A percentile compares a stretch with the other conserved stretches of the same genome.
Evolutionary conservation across 495 filamentous ascomycete species (phyloP).

Genomic region (Ramalina intermedia): DNA sequence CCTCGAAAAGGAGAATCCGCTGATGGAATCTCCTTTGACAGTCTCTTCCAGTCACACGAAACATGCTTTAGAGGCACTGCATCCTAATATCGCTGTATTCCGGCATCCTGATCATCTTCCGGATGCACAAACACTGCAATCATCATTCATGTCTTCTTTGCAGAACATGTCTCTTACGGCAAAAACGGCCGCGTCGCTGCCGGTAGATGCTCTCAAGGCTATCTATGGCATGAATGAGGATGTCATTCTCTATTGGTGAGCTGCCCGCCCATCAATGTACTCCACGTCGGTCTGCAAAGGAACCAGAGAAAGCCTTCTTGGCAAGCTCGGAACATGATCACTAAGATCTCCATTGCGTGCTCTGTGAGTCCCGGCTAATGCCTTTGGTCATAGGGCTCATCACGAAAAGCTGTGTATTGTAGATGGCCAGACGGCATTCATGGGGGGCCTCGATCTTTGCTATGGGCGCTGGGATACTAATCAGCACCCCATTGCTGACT

Average conservation of each 20-base stretch:
- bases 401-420: constrained; percentile 87
- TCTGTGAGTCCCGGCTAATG: background rate
- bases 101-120: constrained; percentile 83
- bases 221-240: constrained; percentile 73
- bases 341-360: background rate
- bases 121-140: constrained; percentile 43
- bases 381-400: constrained; percentile 39
- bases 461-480: constrained; percentile 52
- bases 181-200: constrained; percentile 39
- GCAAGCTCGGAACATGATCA: background rate
- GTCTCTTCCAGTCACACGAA: constrained; percentile 81
- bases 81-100: constrained; percentile 83
- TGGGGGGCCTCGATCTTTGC: constrained; percentile 58
- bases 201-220: constrained; percentile 51
- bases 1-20: constrained; percentile 26
- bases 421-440: constrained; percentile 71
- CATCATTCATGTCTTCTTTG: constrained; percentile 34
- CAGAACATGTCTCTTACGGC: constrained; percentile 38
- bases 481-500: constrained; percentile 72
- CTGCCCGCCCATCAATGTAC: background rate
- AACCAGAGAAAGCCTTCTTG: background rate
- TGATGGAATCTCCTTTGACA: constrained; percentile 32
- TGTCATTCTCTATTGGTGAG: constrained; percentile 67
- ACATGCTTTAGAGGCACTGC: constrained; percentile 58
- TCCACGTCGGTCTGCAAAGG: background rate